Evolutionary conservation across 106 monocot genomes (phyloP), one percentile per base, ranked within the genome.

Genomic region (Vanilla planifolia): DNA sequence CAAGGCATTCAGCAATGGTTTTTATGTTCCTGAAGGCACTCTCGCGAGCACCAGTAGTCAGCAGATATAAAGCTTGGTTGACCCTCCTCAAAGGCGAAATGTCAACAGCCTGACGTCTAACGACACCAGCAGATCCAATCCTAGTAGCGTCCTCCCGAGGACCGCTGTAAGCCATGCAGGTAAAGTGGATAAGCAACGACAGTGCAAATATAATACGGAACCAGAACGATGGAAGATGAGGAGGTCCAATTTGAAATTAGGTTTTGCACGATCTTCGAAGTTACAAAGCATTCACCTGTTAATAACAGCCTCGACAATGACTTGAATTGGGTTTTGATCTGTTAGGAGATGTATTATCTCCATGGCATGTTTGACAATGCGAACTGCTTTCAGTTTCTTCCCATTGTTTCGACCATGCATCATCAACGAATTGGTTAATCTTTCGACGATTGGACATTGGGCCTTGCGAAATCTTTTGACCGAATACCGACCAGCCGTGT

Each of bases 371-470:
- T 75, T 75, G 37, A 84, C 61, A 53, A 77, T 82, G 25, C 77
- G 66, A 33, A 82, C 77, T 35, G 82, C 77, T 71, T 71, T 83
- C 39, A 83, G 53, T 29, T 83, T 77, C 67, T 83, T 83, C 34
- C 83, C 83, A 64, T 83, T 83, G 71, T 84, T 84, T 10, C 84
- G 67, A 3, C 79, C 84, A 50, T 84, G 84, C 84, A 84, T 84
- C 84, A 84, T 84, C 20, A 84, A 55, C 27, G 84, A 84, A 28
- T 84, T 84, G 10, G 84, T 84, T 69, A 84, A 34, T 39, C 84
- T 79, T 62, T 78, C 84, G 28, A 84, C 61, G 36, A 79, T 84
- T 0, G 84, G 84, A 16, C 84, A 84, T 10, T 84, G 79, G 1
- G 78, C 79, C 63, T 84, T 79, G 0, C 79, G 33, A 36, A 84